Evolutionary conservation across 495 filamentous ascomycete genomes (phyloP).

Genomic region (Pseudomonodictys pantanalensis): DNA sequence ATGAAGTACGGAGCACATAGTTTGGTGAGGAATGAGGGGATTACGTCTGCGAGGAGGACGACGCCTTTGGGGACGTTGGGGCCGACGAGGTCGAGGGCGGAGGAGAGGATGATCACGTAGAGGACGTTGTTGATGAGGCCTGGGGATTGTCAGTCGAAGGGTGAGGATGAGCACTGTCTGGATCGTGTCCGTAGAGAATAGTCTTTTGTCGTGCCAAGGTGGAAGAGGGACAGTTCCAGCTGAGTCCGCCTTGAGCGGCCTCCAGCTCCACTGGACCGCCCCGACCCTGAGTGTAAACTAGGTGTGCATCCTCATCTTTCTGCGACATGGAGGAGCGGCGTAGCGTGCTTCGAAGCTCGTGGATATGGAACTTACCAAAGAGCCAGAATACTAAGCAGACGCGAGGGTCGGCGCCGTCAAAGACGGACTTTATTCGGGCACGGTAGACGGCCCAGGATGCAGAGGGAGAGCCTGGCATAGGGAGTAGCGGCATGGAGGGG

Average conservation of each 20-base stretch:
- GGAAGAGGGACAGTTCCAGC: background rate
- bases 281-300: too few relatives aligned
- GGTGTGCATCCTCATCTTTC: too few relatives aligned
- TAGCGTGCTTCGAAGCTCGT: too few relatives aligned
- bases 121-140: conserved; percentile 97
- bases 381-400: conserved; percentile 88
- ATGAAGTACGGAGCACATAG: conserved; percentile 90
- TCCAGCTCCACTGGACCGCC: too few relatives aligned
- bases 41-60: conserved; percentile 88
- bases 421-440: conserved; percentile 59
- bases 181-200: background rate
- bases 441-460: conserved; percentile 70
- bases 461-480: conserved; percentile 70
- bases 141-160: conserved; percentile 38
- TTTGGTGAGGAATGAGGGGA: conserved; percentile 85
- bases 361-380: conserved; percentile 80
- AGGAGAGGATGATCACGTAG: conserved; percentile 93
- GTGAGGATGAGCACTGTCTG: background rate
- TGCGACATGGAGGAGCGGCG: too few relatives aligned
- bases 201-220: background rate
- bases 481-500: conserved; percentile 46
- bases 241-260: too few relatives aligned
- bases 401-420: conserved; percentile 65
- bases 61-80: conserved; percentile 78
- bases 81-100: conserved; percentile 94